Conservation (phyloP, 2,329 filamentous ascomycete species). For the Cladosporium sphaerospermum region DNA sequence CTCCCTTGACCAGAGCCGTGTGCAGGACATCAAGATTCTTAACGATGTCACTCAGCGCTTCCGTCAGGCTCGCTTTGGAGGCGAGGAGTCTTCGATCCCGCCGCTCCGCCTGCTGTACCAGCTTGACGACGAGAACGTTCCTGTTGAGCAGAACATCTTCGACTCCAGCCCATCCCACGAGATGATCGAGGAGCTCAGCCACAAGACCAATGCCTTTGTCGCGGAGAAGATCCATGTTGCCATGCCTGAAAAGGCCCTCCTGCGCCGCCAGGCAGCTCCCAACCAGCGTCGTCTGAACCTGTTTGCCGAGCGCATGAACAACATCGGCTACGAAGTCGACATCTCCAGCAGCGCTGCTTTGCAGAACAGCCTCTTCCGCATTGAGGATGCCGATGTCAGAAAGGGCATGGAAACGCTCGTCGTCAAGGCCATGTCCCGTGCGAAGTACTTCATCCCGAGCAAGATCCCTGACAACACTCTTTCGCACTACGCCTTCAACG, state of each 20-base stretch:
- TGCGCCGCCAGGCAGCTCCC: conserved; percentile 78
- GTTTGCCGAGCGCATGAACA: conserved; percentile 88
- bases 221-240: conserved; percentile 74
- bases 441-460: conserved; percentile 86
- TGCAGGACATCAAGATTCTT: conserved; percentile 74
- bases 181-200: conserved; percentile 88
- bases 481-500: conserved; percentile 85
- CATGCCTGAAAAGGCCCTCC: conserved; percentile 84
- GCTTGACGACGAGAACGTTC: conserved; percentile 95
- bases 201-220: conserved; percentile 86
- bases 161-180: conserved; percentile 84
- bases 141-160: conserved; percentile 93
- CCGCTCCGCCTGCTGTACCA: conserved; percentile 86
- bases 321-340: conserved; percentile 85
- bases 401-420: conserved; percentile 98
- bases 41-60: conserved; percentile 82
- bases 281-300: conserved; percentile 84
- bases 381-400: conserved; percentile 80
- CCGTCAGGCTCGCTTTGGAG: conserved; percentile 74
- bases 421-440: conserved; percentile 90
- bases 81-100: conserved; percentile 69
- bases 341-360: conserved; percentile 81
- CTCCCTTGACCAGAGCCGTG: conserved; percentile 59
- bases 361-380: conserved; percentile 91
- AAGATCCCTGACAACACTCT: conserved; percentile 72